Percentiles rank a stretch among this genome's conserved stretches.
phyloP scores from a whole-genome alignment of 345 rosid genomes.

The Kandelia obovata region DNA sequence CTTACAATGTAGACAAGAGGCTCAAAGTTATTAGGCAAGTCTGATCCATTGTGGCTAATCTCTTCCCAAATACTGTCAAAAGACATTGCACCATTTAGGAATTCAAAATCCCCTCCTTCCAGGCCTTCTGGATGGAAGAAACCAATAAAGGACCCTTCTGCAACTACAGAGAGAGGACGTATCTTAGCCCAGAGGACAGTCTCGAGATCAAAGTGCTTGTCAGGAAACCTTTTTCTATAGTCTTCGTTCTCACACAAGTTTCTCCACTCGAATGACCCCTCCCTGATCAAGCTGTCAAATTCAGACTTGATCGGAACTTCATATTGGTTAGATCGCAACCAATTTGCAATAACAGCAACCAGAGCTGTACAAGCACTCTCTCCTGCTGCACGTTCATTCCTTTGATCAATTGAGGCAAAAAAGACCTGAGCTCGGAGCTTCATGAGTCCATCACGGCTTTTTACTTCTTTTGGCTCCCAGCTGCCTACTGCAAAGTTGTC shows the following conservation, averaged over 20 bases:
- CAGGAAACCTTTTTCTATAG: constrained; percentile 46
- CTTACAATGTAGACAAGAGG: constrained; percentile 52
- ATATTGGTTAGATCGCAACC: constrained; percentile 53
- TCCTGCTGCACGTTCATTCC: constrained; percentile 68
- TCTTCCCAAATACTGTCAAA: constrained; percentile 70
- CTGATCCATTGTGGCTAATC: constrained; percentile 25
- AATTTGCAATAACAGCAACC: constrained; percentile 58
- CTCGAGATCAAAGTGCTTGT: constrained; percentile 72
- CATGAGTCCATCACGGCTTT: constrained; percentile 56
- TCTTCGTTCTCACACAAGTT: constrained; percentile 55
- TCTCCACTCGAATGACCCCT: constrained; percentile 68
- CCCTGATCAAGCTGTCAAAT: constrained; percentile 56
- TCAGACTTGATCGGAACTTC: constrained; percentile 59
- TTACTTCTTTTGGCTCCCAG: constrained; percentile 60
- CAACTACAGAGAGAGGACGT: constrained; percentile 36
- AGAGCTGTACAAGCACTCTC: constrained; percentile 74
- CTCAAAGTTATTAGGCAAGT: constrained; percentile 10
- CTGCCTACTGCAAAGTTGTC: constrained; percentile 55
- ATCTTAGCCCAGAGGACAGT: constrained; percentile 58
- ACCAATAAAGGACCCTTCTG: constrained; percentile 55
- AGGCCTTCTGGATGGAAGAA: constrained; percentile 60
- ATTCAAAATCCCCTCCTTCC: constrained; percentile 50
- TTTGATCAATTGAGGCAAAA: constrained; percentile 67
- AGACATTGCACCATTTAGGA: constrained; percentile 63
- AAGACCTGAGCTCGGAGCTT: constrained; percentile 55